These are phyloP conservation scores for Ceratocystis variospora DNA, from an alignment of 2,329 filamentous ascomycete species.

Conservation along the genomic window DNA sequence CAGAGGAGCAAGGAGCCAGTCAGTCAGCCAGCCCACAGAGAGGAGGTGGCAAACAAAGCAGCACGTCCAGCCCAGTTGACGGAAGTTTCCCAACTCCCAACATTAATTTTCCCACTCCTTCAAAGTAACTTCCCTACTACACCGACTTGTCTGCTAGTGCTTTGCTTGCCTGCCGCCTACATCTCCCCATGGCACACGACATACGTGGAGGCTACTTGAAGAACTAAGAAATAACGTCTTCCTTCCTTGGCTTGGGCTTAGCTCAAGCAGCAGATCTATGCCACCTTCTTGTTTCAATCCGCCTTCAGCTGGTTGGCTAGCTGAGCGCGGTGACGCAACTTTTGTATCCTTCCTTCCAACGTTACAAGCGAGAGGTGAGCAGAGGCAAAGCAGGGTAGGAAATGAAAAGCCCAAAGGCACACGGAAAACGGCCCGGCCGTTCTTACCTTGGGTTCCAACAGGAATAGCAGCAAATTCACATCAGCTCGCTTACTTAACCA, in stretches of 20 bases:
- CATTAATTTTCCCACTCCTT: neutral
- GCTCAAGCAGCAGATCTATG: neutral
- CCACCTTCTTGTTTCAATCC: neutral
- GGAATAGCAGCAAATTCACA: neutral
- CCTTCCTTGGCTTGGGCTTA: neutral
- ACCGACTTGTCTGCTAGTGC: neutral
- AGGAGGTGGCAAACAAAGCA: constrained; percentile 3
- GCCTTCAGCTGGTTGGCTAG: neutral
- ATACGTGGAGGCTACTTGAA: neutral
- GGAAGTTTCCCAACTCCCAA: neutral
- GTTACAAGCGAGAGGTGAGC: constrained; percentile 1
- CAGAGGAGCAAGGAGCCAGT: neutral
- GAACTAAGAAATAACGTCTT: neutral
- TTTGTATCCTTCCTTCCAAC: neutral
- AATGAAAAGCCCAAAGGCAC: neutral
- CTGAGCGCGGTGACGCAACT: neutral
- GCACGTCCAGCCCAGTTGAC: neutral
- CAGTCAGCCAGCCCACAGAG: neutral
- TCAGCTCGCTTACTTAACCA: neutral
- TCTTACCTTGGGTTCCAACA: neutral
- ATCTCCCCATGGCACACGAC: neutral
- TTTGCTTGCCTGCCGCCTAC: neutral
- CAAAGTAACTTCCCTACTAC: neutral
- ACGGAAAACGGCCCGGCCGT: neutral
- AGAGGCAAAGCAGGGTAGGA: neutral